Evolutionary conservation across 2,329 filamentous ascomycete species (phyloP).

Genomic region (Trichoderma hamatum): DNA sequence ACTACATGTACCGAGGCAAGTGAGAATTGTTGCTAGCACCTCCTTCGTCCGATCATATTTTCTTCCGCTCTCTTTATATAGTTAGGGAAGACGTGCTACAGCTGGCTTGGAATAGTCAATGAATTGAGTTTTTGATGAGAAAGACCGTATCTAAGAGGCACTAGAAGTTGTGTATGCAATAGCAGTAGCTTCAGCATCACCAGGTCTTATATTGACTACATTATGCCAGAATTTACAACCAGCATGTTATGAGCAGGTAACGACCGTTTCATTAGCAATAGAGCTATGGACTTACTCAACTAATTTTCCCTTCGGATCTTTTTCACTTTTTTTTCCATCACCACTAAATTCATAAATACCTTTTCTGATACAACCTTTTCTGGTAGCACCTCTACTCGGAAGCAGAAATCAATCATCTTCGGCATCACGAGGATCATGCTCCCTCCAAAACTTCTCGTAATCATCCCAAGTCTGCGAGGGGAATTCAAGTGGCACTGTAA

Average conservation of each 20-base stretch:
- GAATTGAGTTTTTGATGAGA: too few species aligned
- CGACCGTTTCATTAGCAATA: too few species aligned
- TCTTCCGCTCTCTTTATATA: background rate
- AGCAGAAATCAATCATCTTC: conserved; percentile 16
- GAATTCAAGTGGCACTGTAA: conserved; percentile 13
- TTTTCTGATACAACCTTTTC: background rate
- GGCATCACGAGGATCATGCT: conserved; percentile 15
- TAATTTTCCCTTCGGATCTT: background rate
- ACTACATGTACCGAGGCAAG: conserved; percentile 1
- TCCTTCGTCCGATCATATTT: background rate
- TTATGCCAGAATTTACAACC: too few species aligned
- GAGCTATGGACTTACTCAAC: too few species aligned
- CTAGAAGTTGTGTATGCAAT: too few species aligned
- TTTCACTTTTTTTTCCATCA: background rate
- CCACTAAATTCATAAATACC: background rate
- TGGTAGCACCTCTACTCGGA: too few species aligned
- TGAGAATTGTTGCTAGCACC: background rate
- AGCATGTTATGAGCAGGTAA: too few species aligned
- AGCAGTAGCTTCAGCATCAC: too few species aligned
- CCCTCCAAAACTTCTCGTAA: conserved; percentile 18
- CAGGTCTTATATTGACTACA: too few species aligned
- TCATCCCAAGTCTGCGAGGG: conserved; percentile 2
- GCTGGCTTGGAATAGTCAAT: background rate
- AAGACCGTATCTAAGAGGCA: background rate
- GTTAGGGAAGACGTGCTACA: background rate